Evolutionary conservation across 192 early-diverging fungal genomes (phyloP).

Genomic region (Anaeromyces robustus): DNA sequence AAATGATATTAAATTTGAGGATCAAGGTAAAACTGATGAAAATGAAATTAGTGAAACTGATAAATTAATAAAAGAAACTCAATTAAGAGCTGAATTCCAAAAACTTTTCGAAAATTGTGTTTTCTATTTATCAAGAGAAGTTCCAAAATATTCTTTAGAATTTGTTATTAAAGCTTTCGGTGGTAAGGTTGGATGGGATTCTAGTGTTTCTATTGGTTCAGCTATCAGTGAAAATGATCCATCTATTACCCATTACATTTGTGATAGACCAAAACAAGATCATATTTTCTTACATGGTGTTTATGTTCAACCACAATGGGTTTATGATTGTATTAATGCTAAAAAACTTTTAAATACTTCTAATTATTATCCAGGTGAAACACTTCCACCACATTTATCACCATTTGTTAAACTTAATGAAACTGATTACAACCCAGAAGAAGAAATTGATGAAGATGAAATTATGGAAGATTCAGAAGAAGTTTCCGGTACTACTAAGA

Average conservation of each 20-base stretch:
- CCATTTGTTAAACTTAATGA: conserved; percentile 78
- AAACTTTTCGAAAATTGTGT: conserved; percentile 43
- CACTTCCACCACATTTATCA: conserved; percentile 78
- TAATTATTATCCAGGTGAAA: conserved; percentile 62
- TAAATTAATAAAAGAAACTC: background rate
- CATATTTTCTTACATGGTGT: conserved; percentile 32
- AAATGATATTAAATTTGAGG: conserved; percentile 11
- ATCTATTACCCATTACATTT: conserved; percentile 70
- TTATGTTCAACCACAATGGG: conserved; percentile 97
- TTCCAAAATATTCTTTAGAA: conserved; percentile 80
- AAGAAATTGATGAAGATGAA: conserved; percentile 17
- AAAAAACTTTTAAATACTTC: conserved; percentile 42
- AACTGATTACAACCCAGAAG: conserved; percentile 70
- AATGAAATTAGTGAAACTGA: conserved; percentile 14
- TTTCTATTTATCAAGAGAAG: conserved; percentile 85
- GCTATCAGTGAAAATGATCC: conserved; percentile 59
- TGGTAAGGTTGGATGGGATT: conserved; percentile 79
- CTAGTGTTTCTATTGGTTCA: conserved; percentile 56
- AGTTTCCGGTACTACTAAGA: conserved; percentile 20
- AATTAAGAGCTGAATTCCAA: conserved; percentile 12
- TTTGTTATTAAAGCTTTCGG: conserved; percentile 85
- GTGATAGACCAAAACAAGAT: conserved; percentile 60
- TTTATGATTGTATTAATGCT: conserved; percentile 86
- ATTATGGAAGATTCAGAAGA: conserved; percentile 14
- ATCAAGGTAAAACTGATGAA: background rate